Conservation (phyloP, 1,139 yeast species). For the Hyphopichia buzzinii region DNA sequence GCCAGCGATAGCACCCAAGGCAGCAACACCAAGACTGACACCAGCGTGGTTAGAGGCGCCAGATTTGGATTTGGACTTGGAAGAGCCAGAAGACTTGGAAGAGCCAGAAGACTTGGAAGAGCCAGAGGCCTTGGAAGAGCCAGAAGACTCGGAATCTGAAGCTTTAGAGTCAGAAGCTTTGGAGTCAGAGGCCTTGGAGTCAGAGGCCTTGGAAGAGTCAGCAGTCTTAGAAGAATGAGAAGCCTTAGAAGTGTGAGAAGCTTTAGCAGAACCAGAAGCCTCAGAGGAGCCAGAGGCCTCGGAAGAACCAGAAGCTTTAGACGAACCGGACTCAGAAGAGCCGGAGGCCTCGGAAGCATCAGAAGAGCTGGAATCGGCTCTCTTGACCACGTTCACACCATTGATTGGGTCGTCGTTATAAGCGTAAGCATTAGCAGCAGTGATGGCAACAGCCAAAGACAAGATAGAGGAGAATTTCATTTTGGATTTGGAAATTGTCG, state of each 20-base stretch:
- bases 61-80: slow-evolving; percentile 12
- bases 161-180: slow-evolving; percentile 11
- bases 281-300: slow-evolving; percentile 3
- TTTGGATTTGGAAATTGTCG: no score
- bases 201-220: no score
- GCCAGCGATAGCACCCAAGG: slow-evolving; percentile 29
- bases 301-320: slow-evolving; percentile 1
- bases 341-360: slow-evolving; percentile 1
- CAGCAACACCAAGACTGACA: slow-evolving; percentile 17
- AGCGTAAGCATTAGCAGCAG: slow-evolving; percentile 4
- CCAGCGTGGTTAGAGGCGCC: slow-evolving; percentile 16
- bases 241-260: slow-evolving; percentile 7
- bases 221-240: slow-evolving; percentile 7
- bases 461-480: slow-evolving; percentile 14
- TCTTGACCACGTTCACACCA: slow-evolving; percentile 4
- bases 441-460: slow-evolving; percentile 10
- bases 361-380: slow-evolving; percentile 5
- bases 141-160: slow-evolving; percentile 12
- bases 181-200: slow-evolving; percentile 7
- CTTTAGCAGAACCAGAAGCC: slow-evolving; percentile 5
- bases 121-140: slow-evolving; percentile 8
- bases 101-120: slow-evolving; percentile 8
- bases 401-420: slow-evolving; percentile 1
- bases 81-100: slow-evolving; percentile 9
- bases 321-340: neutral